Evolutionary conservation across 331 rosid genomes (phyloP).

Genomic region (Malus hybrid): DNA sequence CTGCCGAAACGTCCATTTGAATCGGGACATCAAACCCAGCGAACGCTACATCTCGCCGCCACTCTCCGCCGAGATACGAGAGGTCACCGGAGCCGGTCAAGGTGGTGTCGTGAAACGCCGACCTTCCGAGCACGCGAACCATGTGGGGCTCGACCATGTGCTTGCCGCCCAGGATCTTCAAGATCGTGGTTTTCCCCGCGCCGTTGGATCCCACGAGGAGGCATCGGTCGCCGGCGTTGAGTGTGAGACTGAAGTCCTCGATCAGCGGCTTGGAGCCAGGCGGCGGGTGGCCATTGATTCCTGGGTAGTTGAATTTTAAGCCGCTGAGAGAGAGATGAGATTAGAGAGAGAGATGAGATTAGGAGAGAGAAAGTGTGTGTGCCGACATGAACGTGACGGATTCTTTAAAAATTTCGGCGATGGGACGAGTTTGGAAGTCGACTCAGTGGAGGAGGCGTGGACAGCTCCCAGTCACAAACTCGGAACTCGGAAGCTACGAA

Average conservation of each 20-base stretch:
- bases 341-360: not conserved
- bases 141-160: conserved; percentile 65
- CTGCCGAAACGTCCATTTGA: conserved; percentile 90
- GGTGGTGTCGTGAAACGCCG: conserved; percentile 84
- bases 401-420: not conserved
- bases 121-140: conserved; percentile 89
- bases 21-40: conserved; percentile 88
- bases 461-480: conserved; percentile 7
- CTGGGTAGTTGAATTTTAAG: conserved; percentile 77
- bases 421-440: not conserved
- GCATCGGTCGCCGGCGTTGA: conserved; percentile 64
- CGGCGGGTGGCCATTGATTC: conserved; percentile 91
- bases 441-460: conserved; percentile 13
- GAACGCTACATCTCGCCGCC: conserved; percentile 92
- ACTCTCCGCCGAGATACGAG: conserved; percentile 88
- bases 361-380: not conserved
- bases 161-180: conserved; percentile 53
- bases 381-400: not conserved
- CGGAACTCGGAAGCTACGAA: no score
- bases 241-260: conserved; percentile 60
- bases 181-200: conserved; percentile 47
- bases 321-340: no score
- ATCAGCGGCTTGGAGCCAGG: conserved; percentile 83
- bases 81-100: conserved; percentile 74
- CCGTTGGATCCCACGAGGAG: conserved; percentile 95